phyloP scores from a whole-genome alignment of 495 filamentous ascomycete genomes.

The Trichoderma orchidacearum region DNA sequence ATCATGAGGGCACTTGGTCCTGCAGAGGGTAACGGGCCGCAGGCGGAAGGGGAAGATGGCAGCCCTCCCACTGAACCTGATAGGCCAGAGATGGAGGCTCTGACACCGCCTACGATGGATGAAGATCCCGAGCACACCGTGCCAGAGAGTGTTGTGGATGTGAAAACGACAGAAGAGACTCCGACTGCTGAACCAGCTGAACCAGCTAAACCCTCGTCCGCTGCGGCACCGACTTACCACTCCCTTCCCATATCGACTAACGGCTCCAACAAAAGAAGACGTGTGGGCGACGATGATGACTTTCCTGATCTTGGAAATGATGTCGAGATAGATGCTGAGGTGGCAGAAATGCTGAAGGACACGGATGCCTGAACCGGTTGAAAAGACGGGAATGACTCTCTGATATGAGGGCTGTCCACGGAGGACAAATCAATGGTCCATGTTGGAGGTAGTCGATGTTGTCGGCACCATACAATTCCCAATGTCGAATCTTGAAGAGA shows the following conservation, averaged over 20 bases:
- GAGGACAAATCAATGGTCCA: too few relatives aligned
- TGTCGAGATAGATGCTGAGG: constrained; percentile 68
- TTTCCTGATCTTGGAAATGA: constrained; percentile 56
- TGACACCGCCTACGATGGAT: constrained; percentile 50
- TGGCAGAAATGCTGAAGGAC: constrained; percentile 55
- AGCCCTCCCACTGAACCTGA: constrained; percentile 34
- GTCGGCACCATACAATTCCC: too few relatives aligned
- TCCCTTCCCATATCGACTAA: constrained; percentile 25
- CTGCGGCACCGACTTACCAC: constrained; percentile 32
- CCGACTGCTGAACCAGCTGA: constrained; percentile 6
- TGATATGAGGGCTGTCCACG: too few relatives aligned
- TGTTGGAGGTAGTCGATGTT: too few relatives aligned
- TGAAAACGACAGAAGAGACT: constrained; percentile 5
- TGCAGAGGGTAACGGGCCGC: constrained; percentile 24
- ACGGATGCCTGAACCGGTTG: background rate
- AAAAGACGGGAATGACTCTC: too few relatives aligned
- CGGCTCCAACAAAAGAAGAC: constrained; percentile 60
- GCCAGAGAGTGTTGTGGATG: constrained; percentile 2
- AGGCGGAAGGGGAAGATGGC: constrained; percentile 20
- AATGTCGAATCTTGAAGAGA: too few relatives aligned
- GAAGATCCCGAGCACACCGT: constrained; percentile 4
- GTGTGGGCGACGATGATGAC: constrained; percentile 46
- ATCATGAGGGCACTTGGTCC: constrained; percentile 70
- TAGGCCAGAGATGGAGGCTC: constrained; percentile 67
- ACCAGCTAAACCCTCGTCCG: constrained; percentile 36